These are phyloP conservation scores for Phaffia australis DNA, from an alignment of 768 basidiomycete genomes.

Conservation along the genomic window DNA sequence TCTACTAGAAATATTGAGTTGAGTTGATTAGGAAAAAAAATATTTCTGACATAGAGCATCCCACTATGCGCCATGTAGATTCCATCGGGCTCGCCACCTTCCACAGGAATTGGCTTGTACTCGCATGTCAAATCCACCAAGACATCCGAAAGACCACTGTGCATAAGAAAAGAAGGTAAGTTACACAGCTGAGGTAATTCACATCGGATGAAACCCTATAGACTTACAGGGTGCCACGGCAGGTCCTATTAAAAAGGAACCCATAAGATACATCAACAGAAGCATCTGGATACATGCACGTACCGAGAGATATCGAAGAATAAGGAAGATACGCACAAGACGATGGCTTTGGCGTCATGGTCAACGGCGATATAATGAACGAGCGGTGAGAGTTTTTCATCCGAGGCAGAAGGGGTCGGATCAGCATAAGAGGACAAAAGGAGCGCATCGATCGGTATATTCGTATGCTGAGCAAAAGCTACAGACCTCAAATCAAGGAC, in stretches of 20 bases:
- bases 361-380: constrained; percentile 39
- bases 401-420: constrained; percentile 27
- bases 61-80: constrained; percentile 37
- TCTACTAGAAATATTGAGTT: not conserved
- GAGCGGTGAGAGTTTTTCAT: constrained; percentile 33
- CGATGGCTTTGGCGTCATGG: constrained; percentile 35
- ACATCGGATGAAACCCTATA: not conserved
- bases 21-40: not conserved
- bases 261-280: not conserved
- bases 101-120: constrained; percentile 34
- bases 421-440: constrained; percentile 39
- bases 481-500: constrained; percentile 28
- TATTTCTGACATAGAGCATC: constrained; percentile 31
- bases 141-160: constrained; percentile 37
- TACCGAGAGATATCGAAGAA: constrained; percentile 5
- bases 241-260: constrained; percentile 30
- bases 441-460: constrained; percentile 37
- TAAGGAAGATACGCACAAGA: constrained; percentile 27
- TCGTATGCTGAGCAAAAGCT: constrained; percentile 37
- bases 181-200: not conserved
- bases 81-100: constrained; percentile 32
- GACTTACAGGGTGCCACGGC: constrained; percentile 34
- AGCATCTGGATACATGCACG: not conserved
- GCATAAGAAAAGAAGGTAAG: not conserved
- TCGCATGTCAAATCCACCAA: constrained; percentile 40